Conservation (phyloP, 805 yeast genomes). For the Candida andamanensis region DNA sequence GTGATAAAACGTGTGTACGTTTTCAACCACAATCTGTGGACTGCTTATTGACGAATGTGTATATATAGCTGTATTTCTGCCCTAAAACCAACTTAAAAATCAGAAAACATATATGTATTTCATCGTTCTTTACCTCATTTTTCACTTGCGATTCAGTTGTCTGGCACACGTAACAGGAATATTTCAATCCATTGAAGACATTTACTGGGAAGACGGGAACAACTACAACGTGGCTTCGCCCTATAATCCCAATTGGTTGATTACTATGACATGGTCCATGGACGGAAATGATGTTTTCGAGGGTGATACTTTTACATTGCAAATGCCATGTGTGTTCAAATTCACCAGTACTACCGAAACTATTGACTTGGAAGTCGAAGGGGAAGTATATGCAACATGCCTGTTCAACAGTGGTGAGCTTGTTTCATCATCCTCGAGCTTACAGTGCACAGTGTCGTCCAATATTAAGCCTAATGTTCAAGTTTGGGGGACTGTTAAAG, state of each 20-base stretch:
- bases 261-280: slow-evolving; percentile 18
- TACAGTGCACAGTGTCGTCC: slow-evolving; percentile 16
- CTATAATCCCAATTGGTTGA: slow-evolving; percentile 13
- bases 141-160: too few relatives aligned
- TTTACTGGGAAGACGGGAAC: too few relatives aligned
- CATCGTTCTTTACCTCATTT: too few relatives aligned
- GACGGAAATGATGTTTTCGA: slow-evolving; percentile 10
- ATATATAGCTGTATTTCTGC: too few relatives aligned
- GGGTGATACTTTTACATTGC: slow-evolving; percentile 24
- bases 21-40: too few relatives aligned
- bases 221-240: too few relatives aligned
- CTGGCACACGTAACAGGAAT: too few relatives aligned
- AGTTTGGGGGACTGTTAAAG: slow-evolving; percentile 15
- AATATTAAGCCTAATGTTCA: slow-evolving; percentile 8
- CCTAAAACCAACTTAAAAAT: too few relatives aligned
- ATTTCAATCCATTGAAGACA: too few relatives aligned
- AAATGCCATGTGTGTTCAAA: slow-evolving; percentile 23
- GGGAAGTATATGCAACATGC: slow-evolving; percentile 19
- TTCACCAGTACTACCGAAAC: slow-evolving; percentile 11
- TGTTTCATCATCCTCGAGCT: slow-evolving; percentile 11
- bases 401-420: slow-evolving; percentile 13
- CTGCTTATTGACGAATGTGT: too few relatives aligned
- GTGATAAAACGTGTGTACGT: too few relatives aligned
- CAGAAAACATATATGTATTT: too few relatives aligned
- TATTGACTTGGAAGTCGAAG: slow-evolving; percentile 12